Evolutionary conservation across 2,329 filamentous ascomycete species (phyloP), one percentile per base, ranked within the genome.

Genomic region (Stemphylium lycopersici): DNA sequence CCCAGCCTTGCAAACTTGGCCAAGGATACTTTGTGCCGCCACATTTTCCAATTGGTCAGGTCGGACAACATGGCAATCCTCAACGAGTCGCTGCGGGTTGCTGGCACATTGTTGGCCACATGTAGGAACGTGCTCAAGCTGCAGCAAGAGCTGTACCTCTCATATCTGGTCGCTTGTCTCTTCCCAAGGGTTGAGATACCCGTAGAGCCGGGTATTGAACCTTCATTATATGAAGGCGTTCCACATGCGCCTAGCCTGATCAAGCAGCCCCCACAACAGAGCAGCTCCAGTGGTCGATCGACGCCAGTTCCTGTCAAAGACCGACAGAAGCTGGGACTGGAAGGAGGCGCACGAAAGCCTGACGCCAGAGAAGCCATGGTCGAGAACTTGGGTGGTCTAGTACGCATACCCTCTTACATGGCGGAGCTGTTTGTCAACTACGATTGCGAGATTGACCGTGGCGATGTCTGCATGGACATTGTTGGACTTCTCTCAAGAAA

Each of bases 301-400:
- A 97, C 95, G 1, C 95, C 95, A 26, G 91, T 98, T 2, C 89
- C 91, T 6, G 88, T 97, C 48, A 93, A 93, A 70, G 95, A 99
- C 69, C 86, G 95, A 48, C 92, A 96, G 74, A 95, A 91, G 72
- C 83, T 98, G 32, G 95, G 95, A 0, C 81, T 99, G 70, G 95
- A 98, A 76, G 93, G 95, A 1, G 93, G 93, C 7, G 86, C 90
- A 32, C 85, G 95, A 58, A 96, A 96, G 72, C 95, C 95, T 3
- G 96, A 99, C 76, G 93, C 95, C 26, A 85, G 95, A 63, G 95
- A 99, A 79, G 93, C 95, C 29, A 99, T 99, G 95, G 91, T 99
- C 4, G 95, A 99, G 77, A 96, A 90, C 65, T 89, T 99, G 39
- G 93, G 93, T 32, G 92, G 93, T 49, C 80, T 99, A 55, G 90